Evolutionary conservation across 306 rosid genomes (phyloP), one percentile per base, ranked within the genome.

Genomic region (Arachis stenosperma): DNA sequence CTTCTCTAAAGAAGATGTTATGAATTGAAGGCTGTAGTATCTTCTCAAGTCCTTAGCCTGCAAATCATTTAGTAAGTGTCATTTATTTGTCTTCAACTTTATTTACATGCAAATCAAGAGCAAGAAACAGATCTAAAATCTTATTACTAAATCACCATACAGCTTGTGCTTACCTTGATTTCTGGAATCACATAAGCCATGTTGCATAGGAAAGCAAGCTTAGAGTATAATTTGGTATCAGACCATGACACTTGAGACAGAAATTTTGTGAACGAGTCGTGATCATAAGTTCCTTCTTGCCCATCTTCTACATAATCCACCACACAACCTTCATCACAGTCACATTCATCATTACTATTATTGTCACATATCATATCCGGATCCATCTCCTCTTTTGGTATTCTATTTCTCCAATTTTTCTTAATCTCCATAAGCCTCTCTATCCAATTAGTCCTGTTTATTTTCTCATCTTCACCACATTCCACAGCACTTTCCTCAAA

Each of bases 401-500:
- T 42, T 79, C 74, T 77, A 41, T 79, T 80, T 71, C 80, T 82
- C 98, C 98, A 94, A 42, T 74, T 89, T 71, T 90, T 88, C 80
- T 91, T 87, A 50, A 94, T 82, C 69, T 94, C 91, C 89, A 89
- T 27, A 58, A 91, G 87, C 82, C 98, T 91, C 85, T 88, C 92
- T 27, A 94, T 79, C 96, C 98, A 91, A 56, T 89, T 94, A 30
- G 91, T 85, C 82, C 94, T 86, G 73, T 85, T 83, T 22, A 54
- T 73, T 60, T 72, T 81, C 33, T 83, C 88, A 39, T 69, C 97
- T 70, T 62, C 77, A 41, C 40, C 12, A 6, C 60, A 44, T 54
- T 71, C 84, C 65, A 47, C 81, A 27, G 9, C 63, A 61, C 52
- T 77, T 69, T 81, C 88, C 79, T 75, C 83, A 67, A 36, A 9